phyloP scores from a whole-genome alignment of 169 alveolate genomes.

The Cryptosporidium xiaoi region DNA sequence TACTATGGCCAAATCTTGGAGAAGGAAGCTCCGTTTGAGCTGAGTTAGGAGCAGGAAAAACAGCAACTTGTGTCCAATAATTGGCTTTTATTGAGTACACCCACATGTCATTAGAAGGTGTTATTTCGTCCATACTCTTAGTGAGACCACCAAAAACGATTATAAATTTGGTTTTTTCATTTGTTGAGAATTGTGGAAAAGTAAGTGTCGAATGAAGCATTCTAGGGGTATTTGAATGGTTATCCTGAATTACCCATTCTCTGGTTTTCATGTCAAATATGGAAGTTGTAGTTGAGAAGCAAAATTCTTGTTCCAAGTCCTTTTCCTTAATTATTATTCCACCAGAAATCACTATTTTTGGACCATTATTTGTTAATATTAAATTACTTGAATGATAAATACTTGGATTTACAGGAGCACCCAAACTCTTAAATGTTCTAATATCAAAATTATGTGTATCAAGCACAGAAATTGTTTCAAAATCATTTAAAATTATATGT shows the following conservation, averaged over 20 bases:
- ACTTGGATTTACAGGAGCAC: slow-evolving; percentile 1
- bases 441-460: slow-evolving; percentile 1
- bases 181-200: slow-evolving; percentile 21
- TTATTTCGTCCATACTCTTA: slow-evolving; percentile 78
- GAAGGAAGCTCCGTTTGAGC: slow-evolving; percentile 83
- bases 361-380: slow-evolving; percentile 35
- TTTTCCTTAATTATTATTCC: slow-evolving; percentile 28
- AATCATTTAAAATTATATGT: background rate
- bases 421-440: background rate
- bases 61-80: slow-evolving; percentile 87
- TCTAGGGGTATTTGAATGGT: slow-evolving; percentile 34
- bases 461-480: slow-evolving; percentile 9
- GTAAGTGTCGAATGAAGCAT: slow-evolving; percentile 41
- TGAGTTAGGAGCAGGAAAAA: slow-evolving; percentile 76
- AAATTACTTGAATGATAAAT: slow-evolving; percentile 63
- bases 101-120: slow-evolving; percentile 89
- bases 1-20: slow-evolving; percentile 88
- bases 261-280: slow-evolving; percentile 43
- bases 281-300: slow-evolving; percentile 26
- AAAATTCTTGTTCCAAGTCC: background rate
- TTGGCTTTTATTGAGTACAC: slow-evolving; percentile 81
- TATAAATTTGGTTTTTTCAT: slow-evolving; percentile 81
- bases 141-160: slow-evolving; percentile 87
- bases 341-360: slow-evolving; percentile 40
- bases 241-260: slow-evolving; percentile 19